phyloP scores from a whole-genome alignment of 495 filamentous ascomycete genomes.

The Trypethelium eluteriae region DNA sequence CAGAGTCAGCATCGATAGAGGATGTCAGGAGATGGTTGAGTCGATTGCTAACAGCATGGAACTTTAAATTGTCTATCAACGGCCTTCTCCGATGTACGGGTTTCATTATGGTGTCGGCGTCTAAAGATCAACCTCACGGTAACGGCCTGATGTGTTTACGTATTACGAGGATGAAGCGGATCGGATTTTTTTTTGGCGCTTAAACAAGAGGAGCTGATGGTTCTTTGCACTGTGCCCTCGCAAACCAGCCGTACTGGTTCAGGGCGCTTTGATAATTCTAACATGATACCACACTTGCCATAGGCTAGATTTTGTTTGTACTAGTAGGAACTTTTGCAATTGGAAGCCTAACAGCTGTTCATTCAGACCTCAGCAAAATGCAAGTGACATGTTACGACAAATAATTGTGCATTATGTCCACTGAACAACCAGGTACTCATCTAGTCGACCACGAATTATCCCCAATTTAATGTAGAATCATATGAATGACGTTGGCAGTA shows the following conservation, averaged over 20 bases:
- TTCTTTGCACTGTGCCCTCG: background rate
- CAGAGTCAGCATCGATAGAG: slow-evolving; percentile 13
- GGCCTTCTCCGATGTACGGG: background rate
- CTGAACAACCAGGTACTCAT: too few relatives aligned
- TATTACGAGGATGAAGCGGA: background rate
- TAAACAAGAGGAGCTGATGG: background rate
- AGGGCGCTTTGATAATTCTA: background rate
- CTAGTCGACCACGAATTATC: too few relatives aligned
- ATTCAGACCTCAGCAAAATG: background rate
- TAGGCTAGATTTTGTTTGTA: slow-evolving; percentile 8
- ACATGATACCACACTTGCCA: background rate
- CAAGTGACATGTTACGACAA: too few relatives aligned
- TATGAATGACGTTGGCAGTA: too few relatives aligned
- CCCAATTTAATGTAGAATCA: too few relatives aligned
- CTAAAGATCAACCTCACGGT: background rate
- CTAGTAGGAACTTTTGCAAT: background rate
- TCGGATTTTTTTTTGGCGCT: background rate
- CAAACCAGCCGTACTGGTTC: background rate
- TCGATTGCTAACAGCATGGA: slow-evolving; percentile 6
- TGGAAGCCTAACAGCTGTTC: background rate
- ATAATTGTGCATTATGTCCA: too few relatives aligned
- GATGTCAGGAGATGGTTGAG: background rate
- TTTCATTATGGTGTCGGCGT: background rate
- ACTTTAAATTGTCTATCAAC: background rate
- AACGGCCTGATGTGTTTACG: background rate